A percentile compares a stretch with the other conserved stretches of the same genome.
These are phyloP conservation scores for Penicillium nucicola DNA, from an alignment of 495 filamentous ascomycete species.

Conservation along the genomic window DNA sequence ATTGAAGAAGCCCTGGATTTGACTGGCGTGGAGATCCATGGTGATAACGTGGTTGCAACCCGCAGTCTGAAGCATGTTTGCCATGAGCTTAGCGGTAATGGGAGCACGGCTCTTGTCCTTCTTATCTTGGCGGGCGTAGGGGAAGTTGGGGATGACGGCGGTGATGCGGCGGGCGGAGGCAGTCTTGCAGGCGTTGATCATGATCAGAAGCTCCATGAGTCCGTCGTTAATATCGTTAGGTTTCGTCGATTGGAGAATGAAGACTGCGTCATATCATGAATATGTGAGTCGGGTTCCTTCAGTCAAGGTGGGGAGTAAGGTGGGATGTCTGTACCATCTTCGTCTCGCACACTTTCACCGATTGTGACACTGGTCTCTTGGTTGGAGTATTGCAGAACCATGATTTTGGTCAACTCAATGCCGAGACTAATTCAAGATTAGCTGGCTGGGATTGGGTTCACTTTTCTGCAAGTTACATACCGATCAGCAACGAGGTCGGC, in stretches of 20 bases:
- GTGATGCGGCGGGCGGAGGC: conserved; percentile 93
- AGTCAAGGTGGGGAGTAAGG: conserved; percentile 1
- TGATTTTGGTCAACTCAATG: conserved; percentile 88
- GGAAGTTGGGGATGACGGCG: conserved; percentile 92
- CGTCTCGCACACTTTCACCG: conserved; percentile 93
- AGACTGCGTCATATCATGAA: conserved; percentile 54
- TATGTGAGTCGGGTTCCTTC: conserved; percentile 1
- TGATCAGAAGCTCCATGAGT: conserved; percentile 97
- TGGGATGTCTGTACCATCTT: conserved; percentile 65
- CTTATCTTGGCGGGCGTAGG: conserved; percentile 98
- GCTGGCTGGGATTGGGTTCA: neutral
- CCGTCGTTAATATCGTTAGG: conserved; percentile 98
- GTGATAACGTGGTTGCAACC: conserved; percentile 86
- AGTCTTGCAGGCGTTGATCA: conserved; percentile 98
- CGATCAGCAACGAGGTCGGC: conserved; percentile 87
- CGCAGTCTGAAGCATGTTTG: conserved; percentile 96
- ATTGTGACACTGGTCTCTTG: conserved; percentile 97
- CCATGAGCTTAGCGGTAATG: conserved; percentile 83
- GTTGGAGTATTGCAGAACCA: conserved; percentile 95
- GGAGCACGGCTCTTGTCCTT: conserved; percentile 95
- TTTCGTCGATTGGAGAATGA: conserved; percentile 92
- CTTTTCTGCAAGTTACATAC: conserved; percentile 45
- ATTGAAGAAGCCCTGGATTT: conserved; percentile 90
- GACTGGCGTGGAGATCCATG: conserved; percentile 70
- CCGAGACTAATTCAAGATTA: conserved; percentile 61